These are phyloP conservation scores for Fomitopsis serialis DNA, from an alignment of 768 basidiomycete species.

Conservation along the genomic window DNA sequence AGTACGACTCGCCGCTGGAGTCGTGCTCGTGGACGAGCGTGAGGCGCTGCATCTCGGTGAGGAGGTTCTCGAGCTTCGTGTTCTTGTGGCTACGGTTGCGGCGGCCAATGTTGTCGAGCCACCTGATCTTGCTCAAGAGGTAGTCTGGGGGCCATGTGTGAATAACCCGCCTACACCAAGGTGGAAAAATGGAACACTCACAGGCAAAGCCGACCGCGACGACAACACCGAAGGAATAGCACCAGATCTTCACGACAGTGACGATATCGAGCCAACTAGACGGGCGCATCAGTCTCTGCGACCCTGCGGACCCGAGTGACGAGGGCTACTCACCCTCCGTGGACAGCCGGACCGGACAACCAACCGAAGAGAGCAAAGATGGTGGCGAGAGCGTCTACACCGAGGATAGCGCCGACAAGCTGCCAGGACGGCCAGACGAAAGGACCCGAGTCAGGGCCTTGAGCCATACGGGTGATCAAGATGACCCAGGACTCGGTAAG, in stretches of 20 bases:
- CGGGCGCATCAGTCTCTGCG: not conserved
- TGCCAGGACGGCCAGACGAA: conserved; percentile 32
- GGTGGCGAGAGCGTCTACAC: conserved; percentile 37
- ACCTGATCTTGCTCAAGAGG: conserved; percentile 32
- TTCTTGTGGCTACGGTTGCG: conserved; percentile 28
- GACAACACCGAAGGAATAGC: conserved; percentile 34
- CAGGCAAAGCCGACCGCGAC: conserved; percentile 30
- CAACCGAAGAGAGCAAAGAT: conserved; percentile 37
- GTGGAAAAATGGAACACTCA: conserved; percentile 9
- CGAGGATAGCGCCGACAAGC: conserved; percentile 32
- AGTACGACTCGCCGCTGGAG: conserved; percentile 13
- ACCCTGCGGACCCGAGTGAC: not conserved
- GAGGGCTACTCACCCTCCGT: conserved; percentile 18
- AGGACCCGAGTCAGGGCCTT: conserved; percentile 9
- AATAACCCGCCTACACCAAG: too few species aligned
- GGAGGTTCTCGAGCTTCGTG: conserved; percentile 33
- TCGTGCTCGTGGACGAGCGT: conserved; percentile 35
- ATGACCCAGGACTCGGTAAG: conserved; percentile 36
- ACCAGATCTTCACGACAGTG: conserved; percentile 36
- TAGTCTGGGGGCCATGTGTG: conserved; percentile 15
- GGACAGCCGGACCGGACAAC: conserved; percentile 32
- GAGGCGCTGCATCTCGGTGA: conserved; percentile 32
- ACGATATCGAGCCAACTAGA: conserved; percentile 32
- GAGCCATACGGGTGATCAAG: conserved; percentile 28
- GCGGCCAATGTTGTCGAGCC: conserved; percentile 34